A percentile compares a stretch with the other conserved stretches of the same genome.
These are phyloP conservation scores for Botrytis deweyae DNA, from an alignment of 2,329 filamentous ascomycete species.

Conservation along the genomic window DNA sequence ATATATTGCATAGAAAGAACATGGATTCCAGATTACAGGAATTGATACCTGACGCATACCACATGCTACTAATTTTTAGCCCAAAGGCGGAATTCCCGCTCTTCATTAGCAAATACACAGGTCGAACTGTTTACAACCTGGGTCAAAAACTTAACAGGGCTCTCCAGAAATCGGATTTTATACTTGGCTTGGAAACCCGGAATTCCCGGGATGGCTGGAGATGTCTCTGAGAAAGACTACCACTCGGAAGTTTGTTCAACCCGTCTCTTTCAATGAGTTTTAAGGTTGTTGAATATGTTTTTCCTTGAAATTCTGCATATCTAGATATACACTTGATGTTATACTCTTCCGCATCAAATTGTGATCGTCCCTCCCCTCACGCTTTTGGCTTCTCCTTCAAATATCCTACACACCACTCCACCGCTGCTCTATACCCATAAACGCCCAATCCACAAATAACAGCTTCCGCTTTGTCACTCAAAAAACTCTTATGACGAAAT, in stretches of 20 bases:
- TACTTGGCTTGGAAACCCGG: neutral
- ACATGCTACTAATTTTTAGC: neutral
- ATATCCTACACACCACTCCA: constrained; percentile 53
- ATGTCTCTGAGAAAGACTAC: neutral
- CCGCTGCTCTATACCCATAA: constrained; percentile 59
- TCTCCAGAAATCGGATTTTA: neutral
- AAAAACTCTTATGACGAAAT: constrained; percentile 68
- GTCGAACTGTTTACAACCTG: neutral
- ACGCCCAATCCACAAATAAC: constrained; percentile 69
- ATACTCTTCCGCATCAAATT: neutral
- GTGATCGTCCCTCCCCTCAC: neutral
- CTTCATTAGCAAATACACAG: fast-evolving
- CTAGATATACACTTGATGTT: neutral
- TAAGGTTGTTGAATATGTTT: neutral
- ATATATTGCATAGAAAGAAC: neutral
- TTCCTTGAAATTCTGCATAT: too few species aligned
- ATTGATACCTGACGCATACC: neutral
- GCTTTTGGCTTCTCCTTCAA: constrained; percentile 44
- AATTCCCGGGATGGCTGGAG: neutral
- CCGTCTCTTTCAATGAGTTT: neutral
- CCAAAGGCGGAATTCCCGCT: too few species aligned
- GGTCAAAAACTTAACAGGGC: neutral
- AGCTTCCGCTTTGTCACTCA: constrained; percentile 73
- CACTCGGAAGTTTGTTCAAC: neutral
- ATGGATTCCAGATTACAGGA: too few species aligned